phyloP scores from a whole-genome alignment of 1,284 basidiomycete species.

The Leccinum variabile region DNA sequence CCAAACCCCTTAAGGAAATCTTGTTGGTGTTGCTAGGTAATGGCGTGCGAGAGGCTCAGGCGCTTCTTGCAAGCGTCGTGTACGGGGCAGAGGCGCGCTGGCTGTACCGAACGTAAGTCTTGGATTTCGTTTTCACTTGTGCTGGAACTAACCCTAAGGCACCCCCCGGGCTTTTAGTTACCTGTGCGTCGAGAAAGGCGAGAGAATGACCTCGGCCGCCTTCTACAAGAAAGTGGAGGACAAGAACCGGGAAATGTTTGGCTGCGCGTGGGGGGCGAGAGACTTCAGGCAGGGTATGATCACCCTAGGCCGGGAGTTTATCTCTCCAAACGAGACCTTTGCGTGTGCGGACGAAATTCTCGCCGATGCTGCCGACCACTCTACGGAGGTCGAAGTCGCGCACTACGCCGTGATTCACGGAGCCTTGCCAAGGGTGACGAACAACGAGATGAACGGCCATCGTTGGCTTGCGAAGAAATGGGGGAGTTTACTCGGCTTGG shows the following conservation, averaged over 20 bases:
- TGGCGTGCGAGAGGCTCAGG: slow-evolving; percentile 10
- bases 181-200: slow-evolving; percentile 4
- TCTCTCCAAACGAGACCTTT: not conserved
- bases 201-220: not conserved
- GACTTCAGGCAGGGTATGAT: slow-evolving; percentile 2
- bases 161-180: slow-evolving; percentile 5
- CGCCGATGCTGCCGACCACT: not conserved
- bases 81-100: not conserved
- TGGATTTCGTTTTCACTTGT: not conserved
- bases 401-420: not conserved
- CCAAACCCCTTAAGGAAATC: not conserved
- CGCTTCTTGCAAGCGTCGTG: slow-evolving; percentile 5
- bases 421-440: not conserved
- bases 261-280: slow-evolving; percentile 10
- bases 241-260: slow-evolving; percentile 1
- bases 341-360: not conserved
- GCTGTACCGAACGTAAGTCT: not conserved
- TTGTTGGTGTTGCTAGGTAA: slow-evolving; percentile 7
- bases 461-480: not conserved
- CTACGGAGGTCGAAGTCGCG: not conserved
- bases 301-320: not conserved
- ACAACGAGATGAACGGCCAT: not conserved
- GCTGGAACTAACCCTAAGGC: no score
- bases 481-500: not conserved
- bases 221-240: slow-evolving; percentile 3